These are phyloP conservation scores for Cryptococcus sp. DNA, from an alignment of 1,284 basidiomycete genomes.

Conservation along the genomic window DNA sequence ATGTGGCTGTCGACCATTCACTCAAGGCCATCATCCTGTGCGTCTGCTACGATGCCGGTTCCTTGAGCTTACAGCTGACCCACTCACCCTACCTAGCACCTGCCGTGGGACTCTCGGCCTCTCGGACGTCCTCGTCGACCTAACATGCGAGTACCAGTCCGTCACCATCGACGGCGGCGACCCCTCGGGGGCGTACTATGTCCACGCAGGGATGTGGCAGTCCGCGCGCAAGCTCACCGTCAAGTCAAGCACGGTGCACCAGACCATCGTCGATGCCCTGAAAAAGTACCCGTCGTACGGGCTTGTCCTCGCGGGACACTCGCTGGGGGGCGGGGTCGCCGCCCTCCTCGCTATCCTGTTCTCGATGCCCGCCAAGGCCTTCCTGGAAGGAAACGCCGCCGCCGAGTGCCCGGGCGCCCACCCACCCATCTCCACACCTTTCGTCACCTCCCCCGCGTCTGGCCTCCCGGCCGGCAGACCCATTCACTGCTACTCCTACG, in stretches of 20 bases:
- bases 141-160: conserved; percentile 53
- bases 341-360: conserved; percentile 47
- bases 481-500: conserved; percentile 53
- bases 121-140: conserved; percentile 55
- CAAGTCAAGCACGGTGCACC: conserved; percentile 51
- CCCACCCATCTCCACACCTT: conserved; percentile 50
- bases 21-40: conserved; percentile 50
- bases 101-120: conserved; percentile 55
- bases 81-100: conserved; percentile 31
- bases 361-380: conserved; percentile 38
- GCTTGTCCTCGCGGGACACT: conserved; percentile 53
- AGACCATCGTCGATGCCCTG: conserved; percentile 50
- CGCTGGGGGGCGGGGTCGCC: conserved; percentile 55
- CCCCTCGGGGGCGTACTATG: conserved; percentile 48
- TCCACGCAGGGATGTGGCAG: conserved; percentile 55
- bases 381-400: conserved; percentile 31
- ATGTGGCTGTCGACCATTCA: conserved; percentile 53
- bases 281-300: conserved; percentile 52
- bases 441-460: conserved; percentile 51
- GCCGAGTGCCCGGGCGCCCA: conserved; percentile 25
- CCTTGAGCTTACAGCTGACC: conserved; percentile 1
- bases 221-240: conserved; percentile 50
- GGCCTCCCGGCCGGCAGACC: conserved; percentile 54
- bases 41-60: background rate
- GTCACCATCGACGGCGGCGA: conserved; percentile 50